Conservation (phyloP, 202 grass and related monocot species). For the Eragrostis tef region DNA sequence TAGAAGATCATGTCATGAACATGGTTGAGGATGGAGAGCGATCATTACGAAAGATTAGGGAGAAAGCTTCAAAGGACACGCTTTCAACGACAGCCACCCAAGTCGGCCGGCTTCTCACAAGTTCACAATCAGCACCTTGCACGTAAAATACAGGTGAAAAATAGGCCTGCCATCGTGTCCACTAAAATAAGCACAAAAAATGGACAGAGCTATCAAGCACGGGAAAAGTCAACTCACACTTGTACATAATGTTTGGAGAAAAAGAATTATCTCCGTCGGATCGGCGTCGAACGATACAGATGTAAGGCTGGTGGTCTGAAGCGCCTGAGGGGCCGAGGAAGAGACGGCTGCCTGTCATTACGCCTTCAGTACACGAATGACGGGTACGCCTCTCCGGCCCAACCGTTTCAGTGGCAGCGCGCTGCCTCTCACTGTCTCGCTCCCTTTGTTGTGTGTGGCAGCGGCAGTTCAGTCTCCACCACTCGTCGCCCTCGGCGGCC, state of each 20-base stretch:
- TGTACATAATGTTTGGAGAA: too few species aligned
- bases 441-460: neutral
- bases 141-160: neutral
- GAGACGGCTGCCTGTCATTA: neutral
- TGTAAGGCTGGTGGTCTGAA: neutral
- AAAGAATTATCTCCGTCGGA: too few species aligned
- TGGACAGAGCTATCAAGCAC: neutral
- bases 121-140: neutral
- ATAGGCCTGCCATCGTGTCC: neutral
- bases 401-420: neutral
- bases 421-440: neutral
- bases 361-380: neutral
- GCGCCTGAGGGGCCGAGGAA: neutral
- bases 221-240: neutral
- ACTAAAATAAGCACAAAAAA: neutral
- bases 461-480: constrained; percentile 20
- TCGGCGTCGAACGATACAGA: neutral
- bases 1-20: neutral
- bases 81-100: constrained; percentile 30
- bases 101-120: neutral
- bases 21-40: neutral
- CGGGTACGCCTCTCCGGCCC: too few species aligned
- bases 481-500: neutral
- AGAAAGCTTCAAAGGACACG: constrained; percentile 12
- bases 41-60: neutral